Evolutionary conservation across 2,329 filamentous ascomycete genomes (phyloP).

Genomic region (Teratosphaeriaceae sp.): DNA sequence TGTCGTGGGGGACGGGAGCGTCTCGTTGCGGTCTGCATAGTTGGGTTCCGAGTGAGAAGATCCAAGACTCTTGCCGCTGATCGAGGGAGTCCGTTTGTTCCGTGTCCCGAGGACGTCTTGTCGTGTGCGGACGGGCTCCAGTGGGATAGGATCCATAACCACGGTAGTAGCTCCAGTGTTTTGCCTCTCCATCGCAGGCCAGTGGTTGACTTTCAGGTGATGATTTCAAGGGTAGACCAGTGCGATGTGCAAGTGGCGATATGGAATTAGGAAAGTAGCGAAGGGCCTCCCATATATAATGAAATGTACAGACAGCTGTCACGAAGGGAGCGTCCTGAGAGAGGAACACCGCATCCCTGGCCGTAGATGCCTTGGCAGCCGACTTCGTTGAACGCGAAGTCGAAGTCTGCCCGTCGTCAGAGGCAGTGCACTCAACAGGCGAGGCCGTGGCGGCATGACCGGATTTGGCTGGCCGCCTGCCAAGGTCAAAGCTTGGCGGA

Average conservation of each 20-base stretch:
- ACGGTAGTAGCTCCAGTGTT: conserved; percentile 23
- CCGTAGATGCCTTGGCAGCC: too few species aligned
- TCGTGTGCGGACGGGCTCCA: conserved; percentile 17
- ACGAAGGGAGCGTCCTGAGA: neutral
- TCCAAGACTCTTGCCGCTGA: conserved; percentile 16
- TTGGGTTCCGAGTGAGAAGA: conserved; percentile 2
- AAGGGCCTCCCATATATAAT: too few species aligned
- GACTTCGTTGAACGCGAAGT: too few species aligned
- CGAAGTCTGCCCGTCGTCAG: neutral
- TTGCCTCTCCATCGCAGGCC: conserved; percentile 6
- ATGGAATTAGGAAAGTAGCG: too few species aligned
- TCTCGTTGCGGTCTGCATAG: conserved; percentile 28
- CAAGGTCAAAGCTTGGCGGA: neutral
- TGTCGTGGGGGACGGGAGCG: conserved; percentile 41
- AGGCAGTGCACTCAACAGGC: neutral
- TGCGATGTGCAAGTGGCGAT: too few species aligned
- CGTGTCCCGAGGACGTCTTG: conserved; percentile 7
- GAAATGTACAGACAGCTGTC: neutral
- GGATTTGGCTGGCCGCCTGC: neutral
- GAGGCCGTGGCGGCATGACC: too few species aligned
- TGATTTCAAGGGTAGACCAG: too few species aligned
- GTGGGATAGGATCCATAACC: conserved; percentile 20
- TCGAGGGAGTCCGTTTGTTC: conserved; percentile 15
- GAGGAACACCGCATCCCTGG: neutral
- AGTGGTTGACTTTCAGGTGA: too few species aligned